These are phyloP conservation scores for Sclerotinia subarctica DNA, from an alignment of 2,329 filamentous ascomycete genomes.

Conservation along the genomic window DNA sequence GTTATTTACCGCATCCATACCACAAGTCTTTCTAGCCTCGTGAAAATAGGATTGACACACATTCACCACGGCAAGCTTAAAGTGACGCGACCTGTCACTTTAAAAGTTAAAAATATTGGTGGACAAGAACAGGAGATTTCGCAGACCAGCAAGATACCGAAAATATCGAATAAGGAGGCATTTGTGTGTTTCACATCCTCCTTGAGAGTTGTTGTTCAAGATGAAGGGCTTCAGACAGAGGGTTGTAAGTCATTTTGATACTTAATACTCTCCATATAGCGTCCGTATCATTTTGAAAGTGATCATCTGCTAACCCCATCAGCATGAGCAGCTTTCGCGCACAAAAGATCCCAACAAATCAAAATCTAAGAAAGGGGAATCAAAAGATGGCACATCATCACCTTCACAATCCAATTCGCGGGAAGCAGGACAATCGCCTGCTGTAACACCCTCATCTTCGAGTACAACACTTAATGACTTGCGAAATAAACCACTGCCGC, in stretches of 20 bases:
- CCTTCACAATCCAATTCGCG: conserved; percentile 55
- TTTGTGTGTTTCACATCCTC: not conserved
- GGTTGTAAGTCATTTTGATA: conserved; percentile 67
- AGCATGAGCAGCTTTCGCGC: conserved; percentile 83
- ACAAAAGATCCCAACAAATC: conserved; percentile 83
- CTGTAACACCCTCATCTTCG: conserved; percentile 80
- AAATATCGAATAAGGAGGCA: not conserved
- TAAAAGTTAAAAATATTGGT: not conserved
- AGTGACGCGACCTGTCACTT: conserved; percentile 15
- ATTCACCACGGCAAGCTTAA: conserved; percentile 2
- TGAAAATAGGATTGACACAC: not conserved
- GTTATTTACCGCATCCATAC: not conserved
- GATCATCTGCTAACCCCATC: conserved; percentile 46
- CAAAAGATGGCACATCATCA: conserved; percentile 75
- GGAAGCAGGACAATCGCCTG: conserved; percentile 58
- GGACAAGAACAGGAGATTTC: conserved; percentile 1
- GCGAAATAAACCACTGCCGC: conserved; percentile 75
- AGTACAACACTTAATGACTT: conserved; percentile 81
- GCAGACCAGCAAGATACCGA: not conserved
- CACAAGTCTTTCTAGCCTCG: conserved; percentile 7
- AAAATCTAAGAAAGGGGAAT: conserved; percentile 66
- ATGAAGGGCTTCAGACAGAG: conserved; percentile 98
- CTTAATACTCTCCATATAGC: conserved; percentile 23
- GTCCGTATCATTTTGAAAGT: conserved; percentile 6
- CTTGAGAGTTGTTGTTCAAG: conserved; percentile 42